Percentiles rank a stretch among this genome's conserved stretches.
These are phyloP conservation scores for Diaporthe sp. DNA, from an alignment of 2,329 filamentous ascomycete genomes.

Conservation along the genomic window DNA sequence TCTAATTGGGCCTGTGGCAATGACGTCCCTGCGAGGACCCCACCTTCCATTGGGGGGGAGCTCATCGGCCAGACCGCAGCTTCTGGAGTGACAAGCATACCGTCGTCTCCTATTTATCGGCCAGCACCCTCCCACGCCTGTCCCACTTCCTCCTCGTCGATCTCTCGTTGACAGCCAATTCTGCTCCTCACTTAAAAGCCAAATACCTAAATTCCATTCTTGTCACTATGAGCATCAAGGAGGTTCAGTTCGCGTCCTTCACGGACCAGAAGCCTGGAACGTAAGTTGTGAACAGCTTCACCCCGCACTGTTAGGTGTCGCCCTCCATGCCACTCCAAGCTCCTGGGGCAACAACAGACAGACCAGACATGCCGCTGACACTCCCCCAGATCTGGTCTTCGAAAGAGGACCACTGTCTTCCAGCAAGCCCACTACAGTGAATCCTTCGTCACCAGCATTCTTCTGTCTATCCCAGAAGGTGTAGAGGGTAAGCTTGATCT, in stretches of 20 bases:
- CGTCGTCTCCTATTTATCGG: constrained; percentile 33
- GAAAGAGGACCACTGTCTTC: constrained; percentile 99
- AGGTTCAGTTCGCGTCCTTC: constrained; percentile 87
- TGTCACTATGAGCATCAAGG: constrained; percentile 77
- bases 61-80: constrained; percentile 34
- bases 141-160: constrained; percentile 8
- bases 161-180: not conserved
- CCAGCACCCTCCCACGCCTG: constrained; percentile 10
- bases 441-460: constrained; percentile 92
- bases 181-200: constrained; percentile 4
- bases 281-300: constrained; percentile 71
- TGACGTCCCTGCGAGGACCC: constrained; percentile 35
- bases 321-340: not conserved
- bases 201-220: constrained; percentile 42
- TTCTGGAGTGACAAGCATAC: constrained; percentile 14
- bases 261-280: constrained; percentile 99
- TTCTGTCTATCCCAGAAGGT: constrained; percentile 96
- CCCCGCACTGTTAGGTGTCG: constrained; percentile 10
- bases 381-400: constrained; percentile 85
- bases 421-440: constrained; percentile 96
- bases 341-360: not conserved
- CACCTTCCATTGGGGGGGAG: constrained; percentile 35
- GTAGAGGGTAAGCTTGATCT: constrained; percentile 72
- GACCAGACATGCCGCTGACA: constrained; percentile 26
- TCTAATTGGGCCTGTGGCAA: constrained; percentile 38